phyloP scores from a whole-genome alignment of 257 asterid species.

The Primulina huaijiensis region DNA sequence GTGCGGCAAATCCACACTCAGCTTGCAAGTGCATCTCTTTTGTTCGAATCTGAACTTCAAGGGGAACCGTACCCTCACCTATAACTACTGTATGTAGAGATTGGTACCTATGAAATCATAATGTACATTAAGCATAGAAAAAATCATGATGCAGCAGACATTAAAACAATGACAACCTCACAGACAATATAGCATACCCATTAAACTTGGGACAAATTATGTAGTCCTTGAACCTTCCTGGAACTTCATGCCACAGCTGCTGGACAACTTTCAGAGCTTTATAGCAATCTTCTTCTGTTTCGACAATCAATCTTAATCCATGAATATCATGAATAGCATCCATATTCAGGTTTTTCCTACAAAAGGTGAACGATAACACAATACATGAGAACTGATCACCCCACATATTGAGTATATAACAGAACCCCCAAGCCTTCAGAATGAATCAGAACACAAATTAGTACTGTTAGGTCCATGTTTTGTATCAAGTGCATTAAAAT shows the following conservation, averaged over 20 bases:
- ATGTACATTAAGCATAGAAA: constrained; percentile 18
- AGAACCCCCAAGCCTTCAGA: neutral
- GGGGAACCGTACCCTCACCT: constrained; percentile 71
- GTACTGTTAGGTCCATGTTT: neutral
- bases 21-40: constrained; percentile 98
- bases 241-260: constrained; percentile 74
- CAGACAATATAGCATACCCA: constrained; percentile 50
- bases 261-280: constrained; percentile 73
- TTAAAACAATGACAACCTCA: neutral
- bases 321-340: constrained; percentile 90
- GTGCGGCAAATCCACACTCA: constrained; percentile 96
- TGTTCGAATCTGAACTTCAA: constrained; percentile 93
- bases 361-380: constrained; percentile 19
- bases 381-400: constrained; percentile 16
- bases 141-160: neutral
- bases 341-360: constrained; percentile 83
- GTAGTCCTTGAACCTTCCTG: constrained; percentile 92
- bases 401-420: neutral
- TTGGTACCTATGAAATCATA: constrained; percentile 56
- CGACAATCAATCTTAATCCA: constrained; percentile 87
- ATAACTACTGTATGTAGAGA: constrained; percentile 86
- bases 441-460: neutral
- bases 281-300: constrained; percentile 85
- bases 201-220: constrained; percentile 69
- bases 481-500: neutral